Evolutionary conservation across 2,329 filamentous ascomycete genomes (phyloP).

Genomic region (Periglandula ipomoeae): DNA sequence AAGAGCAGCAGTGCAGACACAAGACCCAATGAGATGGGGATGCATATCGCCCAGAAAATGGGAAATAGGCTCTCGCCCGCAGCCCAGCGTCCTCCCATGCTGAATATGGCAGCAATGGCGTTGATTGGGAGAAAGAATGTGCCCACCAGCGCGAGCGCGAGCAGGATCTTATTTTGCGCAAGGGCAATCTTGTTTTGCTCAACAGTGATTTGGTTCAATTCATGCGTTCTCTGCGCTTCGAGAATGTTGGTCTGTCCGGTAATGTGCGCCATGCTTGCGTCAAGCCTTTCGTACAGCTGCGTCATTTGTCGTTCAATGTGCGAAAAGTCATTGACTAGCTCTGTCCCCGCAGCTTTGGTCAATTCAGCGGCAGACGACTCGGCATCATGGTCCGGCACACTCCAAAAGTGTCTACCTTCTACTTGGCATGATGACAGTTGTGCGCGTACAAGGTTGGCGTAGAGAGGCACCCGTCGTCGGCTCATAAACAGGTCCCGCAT

Average conservation of each 20-base stretch:
- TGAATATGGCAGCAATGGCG: slow-evolving; percentile 8
- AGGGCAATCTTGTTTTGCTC: slow-evolving; percentile 2
- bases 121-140: slow-evolving; percentile 8
- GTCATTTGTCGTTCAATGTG: slow-evolving; percentile 7
- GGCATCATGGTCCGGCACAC: slow-evolving; percentile 1
- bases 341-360: neutral
- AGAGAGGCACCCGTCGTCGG: slow-evolving; percentile 7
- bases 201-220: slow-evolving; percentile 1
- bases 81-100: slow-evolving; percentile 9
- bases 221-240: slow-evolving; percentile 8
- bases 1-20: slow-evolving; percentile 2
- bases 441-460: slow-evolving; percentile 4
- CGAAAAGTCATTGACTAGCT: slow-evolving; percentile 1
- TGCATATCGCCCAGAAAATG: slow-evolving; percentile 8
- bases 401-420: slow-evolving; percentile 4
- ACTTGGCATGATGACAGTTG: neutral
- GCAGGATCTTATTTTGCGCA: slow-evolving; percentile 9
- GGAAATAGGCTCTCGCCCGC: slow-evolving; percentile 7
- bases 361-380: neutral
- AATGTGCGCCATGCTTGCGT: slow-evolving; percentile 9
- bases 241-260: slow-evolving; percentile 9
- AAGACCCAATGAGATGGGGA: slow-evolving; percentile 6
- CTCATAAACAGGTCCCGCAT: slow-evolving; percentile 10
- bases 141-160: slow-evolving; percentile 7
- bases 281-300: slow-evolving; percentile 7